phyloP scores from a whole-genome alignment of 371 early-diverging fungal genomes.

The Zopfochytrium polystomum region DNA sequence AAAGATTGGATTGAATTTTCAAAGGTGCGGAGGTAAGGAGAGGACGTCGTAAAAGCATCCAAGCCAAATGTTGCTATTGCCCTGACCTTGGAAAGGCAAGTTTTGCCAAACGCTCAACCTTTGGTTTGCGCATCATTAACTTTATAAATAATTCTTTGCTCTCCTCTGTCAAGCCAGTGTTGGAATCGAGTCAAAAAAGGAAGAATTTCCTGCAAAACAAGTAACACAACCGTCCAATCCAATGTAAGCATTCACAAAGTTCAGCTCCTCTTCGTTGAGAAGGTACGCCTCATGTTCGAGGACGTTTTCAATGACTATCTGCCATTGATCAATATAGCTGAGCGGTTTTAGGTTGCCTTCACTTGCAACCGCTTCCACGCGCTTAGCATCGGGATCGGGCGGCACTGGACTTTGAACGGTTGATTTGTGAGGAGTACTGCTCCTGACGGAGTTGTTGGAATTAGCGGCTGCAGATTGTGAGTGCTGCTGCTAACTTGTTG shows the following conservation, averaged over 20 bases:
- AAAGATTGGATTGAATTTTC: neutral
- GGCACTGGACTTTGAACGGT: too few species aligned
- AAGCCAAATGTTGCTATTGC: too few species aligned
- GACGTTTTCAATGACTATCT: neutral
- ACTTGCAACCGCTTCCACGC: too few species aligned
- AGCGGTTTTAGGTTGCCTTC: too few species aligned
- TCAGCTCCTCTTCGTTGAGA: neutral
- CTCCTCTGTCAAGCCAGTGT: neutral
- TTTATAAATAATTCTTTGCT: constrained; percentile 17
- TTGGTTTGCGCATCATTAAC: constrained; percentile 22
- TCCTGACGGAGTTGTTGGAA: too few species aligned
- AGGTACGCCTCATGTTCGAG: neutral
- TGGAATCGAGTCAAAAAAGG: neutral
- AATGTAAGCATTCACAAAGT: neutral
- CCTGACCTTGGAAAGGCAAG: constrained; percentile 8
- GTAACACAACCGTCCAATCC: neutral
- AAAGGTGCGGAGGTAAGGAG: neutral
- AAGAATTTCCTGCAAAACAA: too few species aligned
- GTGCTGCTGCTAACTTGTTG: too few species aligned
- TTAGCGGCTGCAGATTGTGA: too few species aligned
- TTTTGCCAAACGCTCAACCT: constrained; percentile 21
- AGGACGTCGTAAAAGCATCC: too few species aligned
- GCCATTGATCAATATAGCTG: neutral
- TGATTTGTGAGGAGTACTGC: too few species aligned
- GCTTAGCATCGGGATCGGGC: too few species aligned